phyloP scores from a whole-genome alignment of 305 asterid genomes.

The Fraxinus sp. region DNA sequence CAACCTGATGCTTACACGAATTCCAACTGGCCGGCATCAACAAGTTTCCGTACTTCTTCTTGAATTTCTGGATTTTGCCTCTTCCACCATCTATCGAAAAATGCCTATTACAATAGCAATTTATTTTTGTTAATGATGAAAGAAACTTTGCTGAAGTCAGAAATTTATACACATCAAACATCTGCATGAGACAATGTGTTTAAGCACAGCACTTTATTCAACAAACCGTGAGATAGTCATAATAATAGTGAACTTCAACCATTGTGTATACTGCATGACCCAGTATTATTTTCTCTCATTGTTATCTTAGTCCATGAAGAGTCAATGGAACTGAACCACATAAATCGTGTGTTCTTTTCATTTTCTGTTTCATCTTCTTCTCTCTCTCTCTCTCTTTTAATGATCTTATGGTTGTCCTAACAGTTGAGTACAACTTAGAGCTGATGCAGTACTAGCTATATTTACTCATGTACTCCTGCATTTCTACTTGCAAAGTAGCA shows the following conservation, averaged over 20 bases:
- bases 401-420: not conserved
- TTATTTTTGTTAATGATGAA: not conserved
- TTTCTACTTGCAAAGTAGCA: not conserved
- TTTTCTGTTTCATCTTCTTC: conserved; percentile 20
- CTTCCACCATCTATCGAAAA: conserved; percentile 77
- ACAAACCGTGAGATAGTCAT: not conserved
- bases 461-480: not conserved
- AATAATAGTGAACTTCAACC: not conserved
- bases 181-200: not conserved
- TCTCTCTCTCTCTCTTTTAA: not conserved
- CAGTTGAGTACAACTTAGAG: not conserved
- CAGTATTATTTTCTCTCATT: not conserved
- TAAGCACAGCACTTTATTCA: not conserved
- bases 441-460: not conserved
- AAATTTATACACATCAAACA: not conserved
- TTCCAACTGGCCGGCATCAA: conserved; percentile 67
- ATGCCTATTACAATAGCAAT: conserved; percentile 44
- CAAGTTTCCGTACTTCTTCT: conserved; percentile 50
- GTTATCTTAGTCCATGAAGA: not conserved
- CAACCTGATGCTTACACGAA: conserved; percentile 54
- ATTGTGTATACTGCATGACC: not conserved
- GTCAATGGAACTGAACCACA: not conserved
- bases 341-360: conserved; percentile 43
- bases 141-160: not conserved
- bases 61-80: conserved; percentile 55